Percentiles rank a stretch among this genome's conserved stretches.
These are phyloP conservation scores for Senna siamea DNA, from an alignment of 306 rosid genomes.

Conservation along the genomic window DNA sequence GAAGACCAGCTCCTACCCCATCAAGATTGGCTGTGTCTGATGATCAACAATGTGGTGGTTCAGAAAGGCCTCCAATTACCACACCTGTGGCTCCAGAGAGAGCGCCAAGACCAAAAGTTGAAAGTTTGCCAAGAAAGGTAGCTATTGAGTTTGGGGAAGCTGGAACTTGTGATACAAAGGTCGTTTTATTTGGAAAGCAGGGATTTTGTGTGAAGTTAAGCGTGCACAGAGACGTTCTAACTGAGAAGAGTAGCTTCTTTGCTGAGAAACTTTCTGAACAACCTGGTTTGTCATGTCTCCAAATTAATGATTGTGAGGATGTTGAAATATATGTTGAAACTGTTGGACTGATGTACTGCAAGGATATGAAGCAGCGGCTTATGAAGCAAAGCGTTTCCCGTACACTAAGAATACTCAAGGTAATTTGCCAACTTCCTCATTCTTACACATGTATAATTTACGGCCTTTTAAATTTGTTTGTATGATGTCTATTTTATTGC, in stretches of 20 bases:
- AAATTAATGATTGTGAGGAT: constrained; percentile 83
- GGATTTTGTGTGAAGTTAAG: constrained; percentile 91
- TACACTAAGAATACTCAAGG: constrained; percentile 81
- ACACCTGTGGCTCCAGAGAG: constrained; percentile 63
- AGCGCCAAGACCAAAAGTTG: constrained; percentile 64
- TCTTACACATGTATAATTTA: constrained; percentile 7
- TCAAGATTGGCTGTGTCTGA: constrained; percentile 62
- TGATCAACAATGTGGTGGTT: constrained; percentile 55
- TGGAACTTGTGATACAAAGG: constrained; percentile 80
- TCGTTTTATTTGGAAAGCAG: constrained; percentile 77
- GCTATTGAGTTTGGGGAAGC: constrained; percentile 96
- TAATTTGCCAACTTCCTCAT: constrained; percentile 40
- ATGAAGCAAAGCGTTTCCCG: constrained; percentile 90
- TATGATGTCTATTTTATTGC: constrained; percentile 6
- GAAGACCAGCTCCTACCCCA: constrained; percentile 52
- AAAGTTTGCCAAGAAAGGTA: constrained; percentile 77
- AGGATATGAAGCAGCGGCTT: constrained; percentile 79
- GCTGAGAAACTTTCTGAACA: constrained; percentile 64
- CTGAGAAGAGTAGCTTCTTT: constrained; percentile 66
- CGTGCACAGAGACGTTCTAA: constrained; percentile 74
- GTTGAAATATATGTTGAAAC: constrained; percentile 90
- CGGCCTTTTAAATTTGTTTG: constrained; percentile 8
- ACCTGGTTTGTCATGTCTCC: constrained; percentile 55
- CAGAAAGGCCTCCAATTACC: constrained; percentile 51
- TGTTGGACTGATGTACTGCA: constrained; percentile 94